phyloP scores from a whole-genome alignment of 2,329 filamentous ascomycete species.

The Teratosphaeriaceae sp. region DNA sequence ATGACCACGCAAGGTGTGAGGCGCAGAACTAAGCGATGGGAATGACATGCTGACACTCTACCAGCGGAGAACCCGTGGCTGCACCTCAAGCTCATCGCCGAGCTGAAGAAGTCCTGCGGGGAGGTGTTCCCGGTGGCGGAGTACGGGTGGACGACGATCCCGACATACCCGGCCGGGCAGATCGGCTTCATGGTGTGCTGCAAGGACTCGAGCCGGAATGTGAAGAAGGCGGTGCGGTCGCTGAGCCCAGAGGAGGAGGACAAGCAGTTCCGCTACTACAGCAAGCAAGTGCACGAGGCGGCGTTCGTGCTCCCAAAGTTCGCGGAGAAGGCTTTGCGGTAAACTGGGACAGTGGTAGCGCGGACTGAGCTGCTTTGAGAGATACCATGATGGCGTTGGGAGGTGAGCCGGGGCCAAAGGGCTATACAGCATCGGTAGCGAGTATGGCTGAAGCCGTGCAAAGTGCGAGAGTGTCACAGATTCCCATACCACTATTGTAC shows the following conservation, averaged over 20 bases:
- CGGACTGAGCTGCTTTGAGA: constrained; percentile 1
- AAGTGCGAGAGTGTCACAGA: too few species aligned
- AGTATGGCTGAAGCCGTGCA: too few species aligned
- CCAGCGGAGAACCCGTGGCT: constrained; percentile 99
- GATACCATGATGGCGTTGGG: constrained; percentile 9
- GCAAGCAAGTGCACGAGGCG: constrained; percentile 90
- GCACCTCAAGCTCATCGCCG: constrained; percentile 84
- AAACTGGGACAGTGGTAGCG: constrained; percentile 8
- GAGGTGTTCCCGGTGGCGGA: constrained; percentile 96
- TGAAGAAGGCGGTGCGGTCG: constrained; percentile 74
- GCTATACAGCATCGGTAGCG: too few species aligned
- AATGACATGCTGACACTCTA: constrained; percentile 20
- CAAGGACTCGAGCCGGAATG: constrained; percentile 81
- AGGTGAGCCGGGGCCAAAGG: background rate
- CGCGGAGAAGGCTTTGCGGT: constrained; percentile 64
- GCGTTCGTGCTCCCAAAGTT: constrained; percentile 92
- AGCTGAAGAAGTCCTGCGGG: constrained; percentile 94
- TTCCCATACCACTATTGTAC: background rate
- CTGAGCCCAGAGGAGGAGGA: constrained; percentile 87
- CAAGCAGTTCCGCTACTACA: constrained; percentile 94
- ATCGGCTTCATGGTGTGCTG: constrained; percentile 99
- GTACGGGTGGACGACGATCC: constrained; percentile 99
- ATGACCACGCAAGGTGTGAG: constrained; percentile 99
- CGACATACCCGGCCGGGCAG: constrained; percentile 97
- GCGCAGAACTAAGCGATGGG: constrained; percentile 50